Percentiles rank a stretch among this genome's conserved stretches.
phyloP scores from a whole-genome alignment of 805 yeast species.

The Isabelozyma pseudorhagii region DNA sequence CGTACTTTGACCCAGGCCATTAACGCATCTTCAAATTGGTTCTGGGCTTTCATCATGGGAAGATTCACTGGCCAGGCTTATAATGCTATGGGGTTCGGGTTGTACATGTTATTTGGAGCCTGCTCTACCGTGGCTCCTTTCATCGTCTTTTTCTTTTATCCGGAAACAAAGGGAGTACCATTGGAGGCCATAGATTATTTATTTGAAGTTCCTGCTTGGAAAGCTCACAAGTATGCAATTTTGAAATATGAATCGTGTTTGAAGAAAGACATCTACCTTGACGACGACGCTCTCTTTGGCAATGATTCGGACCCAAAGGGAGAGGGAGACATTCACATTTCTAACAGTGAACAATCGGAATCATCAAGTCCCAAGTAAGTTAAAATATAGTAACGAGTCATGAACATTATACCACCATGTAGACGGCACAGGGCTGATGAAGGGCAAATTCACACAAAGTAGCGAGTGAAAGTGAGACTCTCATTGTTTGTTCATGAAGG shows the following conservation, averaged over 20 bases:
- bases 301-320: background rate
- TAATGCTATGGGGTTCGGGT: conserved; percentile 40
- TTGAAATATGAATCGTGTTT: background rate
- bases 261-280: background rate
- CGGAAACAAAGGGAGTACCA: conserved; percentile 38
- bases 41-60: conserved; percentile 49
- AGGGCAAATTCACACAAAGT: background rate
- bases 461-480: background rate
- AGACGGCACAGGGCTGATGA: background rate
- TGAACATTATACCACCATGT: background rate
- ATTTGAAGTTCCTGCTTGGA: conserved; percentile 33
- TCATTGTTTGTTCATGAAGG: no score
- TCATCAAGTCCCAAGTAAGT: background rate
- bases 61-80: conserved; percentile 45
- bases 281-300: background rate
- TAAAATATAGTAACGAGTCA: background rate
- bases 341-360: background rate
- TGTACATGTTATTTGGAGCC: conserved; percentile 41
- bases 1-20: conserved; percentile 42
- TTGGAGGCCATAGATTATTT: conserved; percentile 30
- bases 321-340: background rate
- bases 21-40: conserved; percentile 47
- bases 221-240: conserved; percentile 26
- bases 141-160: conserved; percentile 29
- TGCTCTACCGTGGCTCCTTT: conserved; percentile 24